Percentiles rank a stretch among this genome's conserved stretches.
phyloP scores from a whole-genome alignment of 2,329 filamentous ascomycete species.

The Uncinocarpus reesii region DNA sequence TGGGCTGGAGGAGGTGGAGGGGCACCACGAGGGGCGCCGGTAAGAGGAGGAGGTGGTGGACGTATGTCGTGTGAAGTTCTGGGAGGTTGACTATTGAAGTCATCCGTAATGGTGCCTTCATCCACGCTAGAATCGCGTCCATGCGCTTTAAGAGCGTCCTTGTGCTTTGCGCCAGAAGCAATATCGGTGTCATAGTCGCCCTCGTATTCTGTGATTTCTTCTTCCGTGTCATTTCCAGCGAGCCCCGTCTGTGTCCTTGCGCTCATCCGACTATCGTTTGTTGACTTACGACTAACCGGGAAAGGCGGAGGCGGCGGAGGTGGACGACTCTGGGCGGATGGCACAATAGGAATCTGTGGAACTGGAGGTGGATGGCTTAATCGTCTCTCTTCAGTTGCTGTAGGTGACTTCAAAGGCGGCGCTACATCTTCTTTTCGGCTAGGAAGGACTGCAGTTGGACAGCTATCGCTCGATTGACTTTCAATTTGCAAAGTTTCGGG shows the following conservation, averaged over 20 bases:
- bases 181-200: slow-evolving; percentile 98
- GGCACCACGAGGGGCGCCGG: slow-evolving; percentile 49
- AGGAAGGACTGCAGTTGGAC: neutral
- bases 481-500: slow-evolving; percentile 8
- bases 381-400: slow-evolving; percentile 30
- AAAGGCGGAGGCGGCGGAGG: slow-evolving; percentile 50
- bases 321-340: slow-evolving; percentile 46
- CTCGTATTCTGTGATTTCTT: slow-evolving; percentile 86
- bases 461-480: slow-evolving; percentile 8
- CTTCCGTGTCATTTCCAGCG: slow-evolving; percentile 54
- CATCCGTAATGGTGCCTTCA: slow-evolving; percentile 49
- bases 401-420: slow-evolving; percentile 21
- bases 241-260: slow-evolving; percentile 36
- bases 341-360: slow-evolving; percentile 31
- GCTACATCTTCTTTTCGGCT: neutral
- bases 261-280: slow-evolving; percentile 43
- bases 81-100: slow-evolving; percentile 42
- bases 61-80: slow-evolving; percentile 32
- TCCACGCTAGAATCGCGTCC: slow-evolving; percentile 67
- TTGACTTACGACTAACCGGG: slow-evolving; percentile 48
- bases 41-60: slow-evolving; percentile 46
- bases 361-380: slow-evolving; percentile 36
- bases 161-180: slow-evolving; percentile 82
- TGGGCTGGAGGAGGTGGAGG: slow-evolving; percentile 58
- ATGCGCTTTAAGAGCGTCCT: slow-evolving; percentile 81